A percentile compares a stretch with the other conserved stretches of the same genome.
Evolutionary conservation across 768 basidiomycete species (phyloP).

Genomic region (Cyclocybe aegerita): DNA sequence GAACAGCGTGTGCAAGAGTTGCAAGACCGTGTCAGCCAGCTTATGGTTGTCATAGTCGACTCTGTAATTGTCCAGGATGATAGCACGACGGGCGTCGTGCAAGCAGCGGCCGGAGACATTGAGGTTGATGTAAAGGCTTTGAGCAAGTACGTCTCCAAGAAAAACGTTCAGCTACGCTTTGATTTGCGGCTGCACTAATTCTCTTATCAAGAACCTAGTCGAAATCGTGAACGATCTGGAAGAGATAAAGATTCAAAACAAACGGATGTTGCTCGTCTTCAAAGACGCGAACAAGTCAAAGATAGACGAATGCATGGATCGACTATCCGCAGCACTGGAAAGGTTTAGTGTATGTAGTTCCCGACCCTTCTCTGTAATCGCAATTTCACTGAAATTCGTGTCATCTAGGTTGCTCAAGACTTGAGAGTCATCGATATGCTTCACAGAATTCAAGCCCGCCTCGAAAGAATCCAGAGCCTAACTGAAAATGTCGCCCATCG

Average conservation of each 20-base stretch:
- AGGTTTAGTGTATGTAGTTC: conserved; percentile 2
- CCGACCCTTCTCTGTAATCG: too few species aligned
- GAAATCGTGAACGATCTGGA: conserved; percentile 4
- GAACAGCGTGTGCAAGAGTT: conserved; percentile 7
- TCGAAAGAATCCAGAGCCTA: background rate
- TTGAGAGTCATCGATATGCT: background rate
- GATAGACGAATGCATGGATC: background rate
- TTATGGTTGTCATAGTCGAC: background rate
- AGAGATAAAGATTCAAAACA: background rate
- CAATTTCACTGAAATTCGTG: too few species aligned
- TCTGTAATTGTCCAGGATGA: too few species aligned
- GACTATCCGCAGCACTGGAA: conserved; percentile 1
- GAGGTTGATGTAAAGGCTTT: too few species aligned
- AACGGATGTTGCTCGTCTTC: background rate
- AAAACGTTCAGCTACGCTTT: too few species aligned
- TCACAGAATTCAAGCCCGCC: background rate
- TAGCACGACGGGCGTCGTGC: too few species aligned
- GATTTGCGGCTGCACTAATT: too few species aligned
- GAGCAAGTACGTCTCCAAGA: too few species aligned
- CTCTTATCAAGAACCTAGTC: background rate
- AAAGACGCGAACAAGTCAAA: background rate
- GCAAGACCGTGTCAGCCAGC: conserved; percentile 4
- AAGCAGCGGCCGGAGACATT: too few species aligned
- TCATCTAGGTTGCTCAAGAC: too few species aligned
- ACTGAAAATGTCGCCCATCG: background rate